These are phyloP conservation scores for Colletotrichum sp. DNA, from an alignment of 2,329 filamentous ascomycete genomes.

Conservation along the genomic window DNA sequence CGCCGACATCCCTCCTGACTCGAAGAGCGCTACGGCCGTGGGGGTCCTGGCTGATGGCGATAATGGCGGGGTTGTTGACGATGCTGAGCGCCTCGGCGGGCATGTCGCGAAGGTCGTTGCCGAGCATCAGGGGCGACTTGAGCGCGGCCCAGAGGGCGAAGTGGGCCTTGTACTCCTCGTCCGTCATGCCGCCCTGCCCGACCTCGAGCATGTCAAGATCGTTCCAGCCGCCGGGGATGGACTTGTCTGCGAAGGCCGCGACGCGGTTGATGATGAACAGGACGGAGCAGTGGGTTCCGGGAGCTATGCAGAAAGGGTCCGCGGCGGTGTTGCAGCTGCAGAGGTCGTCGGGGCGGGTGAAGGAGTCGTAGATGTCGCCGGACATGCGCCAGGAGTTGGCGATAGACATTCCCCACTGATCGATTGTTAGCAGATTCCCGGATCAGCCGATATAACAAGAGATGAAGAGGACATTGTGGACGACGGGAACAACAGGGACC, in stretches of 20 bases:
- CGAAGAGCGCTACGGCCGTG: conserved; percentile 30
- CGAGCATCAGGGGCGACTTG: conserved; percentile 49
- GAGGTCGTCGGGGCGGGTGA: conserved; percentile 34
- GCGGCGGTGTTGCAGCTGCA: conserved; percentile 33
- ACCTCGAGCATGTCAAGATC: conserved; percentile 50
- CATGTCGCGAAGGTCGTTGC: conserved; percentile 37
- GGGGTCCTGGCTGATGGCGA: conserved; percentile 39
- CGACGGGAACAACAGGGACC: neutral
- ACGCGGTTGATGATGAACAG: conserved; percentile 31
- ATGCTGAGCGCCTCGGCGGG: conserved; percentile 22
- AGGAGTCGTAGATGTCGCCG: conserved; percentile 37
- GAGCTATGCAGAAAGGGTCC: conserved; percentile 25
- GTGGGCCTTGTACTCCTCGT: conserved; percentile 46
- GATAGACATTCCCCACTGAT: conserved; percentile 30
- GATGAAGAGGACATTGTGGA: neutral
- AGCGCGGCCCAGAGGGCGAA: conserved; percentile 52
- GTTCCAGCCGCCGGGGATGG: conserved; percentile 22
- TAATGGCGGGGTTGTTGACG: conserved; percentile 26
- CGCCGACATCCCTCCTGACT: conserved; percentile 34
- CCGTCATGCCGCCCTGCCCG: conserved; percentile 38
- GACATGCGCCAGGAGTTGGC: conserved; percentile 38
- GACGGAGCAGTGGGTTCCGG: conserved; percentile 30
- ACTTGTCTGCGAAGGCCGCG: conserved; percentile 21
- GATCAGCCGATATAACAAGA: neutral
- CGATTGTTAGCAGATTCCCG: conserved; percentile 8